Percentiles rank a stretch among this genome's conserved stretches.
Evolutionary conservation across 2,329 filamentous ascomycete species (phyloP).

Genomic region (Talaromyces sp.): DNA sequence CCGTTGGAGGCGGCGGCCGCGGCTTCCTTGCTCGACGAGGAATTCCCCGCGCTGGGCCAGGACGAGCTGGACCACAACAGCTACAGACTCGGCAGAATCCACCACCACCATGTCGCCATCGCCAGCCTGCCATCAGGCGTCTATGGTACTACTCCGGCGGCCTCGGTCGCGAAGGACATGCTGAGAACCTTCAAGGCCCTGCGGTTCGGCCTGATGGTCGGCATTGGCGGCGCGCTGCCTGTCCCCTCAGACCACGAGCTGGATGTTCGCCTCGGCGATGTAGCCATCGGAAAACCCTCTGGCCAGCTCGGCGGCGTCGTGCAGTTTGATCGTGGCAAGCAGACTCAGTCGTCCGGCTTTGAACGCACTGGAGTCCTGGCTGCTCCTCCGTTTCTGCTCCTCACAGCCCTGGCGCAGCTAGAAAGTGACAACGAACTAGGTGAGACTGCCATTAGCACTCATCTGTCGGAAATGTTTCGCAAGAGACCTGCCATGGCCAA

Average conservation of each 20-base stretch:
- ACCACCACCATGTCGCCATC: not conserved
- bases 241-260: not conserved
- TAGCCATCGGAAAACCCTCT: constrained; percentile 7
- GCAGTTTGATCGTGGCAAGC: constrained; percentile 19
- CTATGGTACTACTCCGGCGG: not conserved
- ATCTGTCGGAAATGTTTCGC: not conserved
- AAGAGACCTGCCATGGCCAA: not conserved
- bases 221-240: not conserved
- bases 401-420: not conserved
- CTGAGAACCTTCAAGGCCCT: constrained; percentile 1
- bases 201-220: constrained; percentile 4
- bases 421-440: not conserved
- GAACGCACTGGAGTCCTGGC: not conserved
- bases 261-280: constrained; percentile 5
- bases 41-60: not conserved
- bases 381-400: not conserved
- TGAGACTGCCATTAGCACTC: not conserved
- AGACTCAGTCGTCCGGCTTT: constrained; percentile 5
- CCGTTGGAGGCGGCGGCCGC: constrained; percentile 14
- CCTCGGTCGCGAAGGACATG: constrained; percentile 4
- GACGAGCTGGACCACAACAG: constrained; percentile 1
- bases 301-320: constrained; percentile 12
- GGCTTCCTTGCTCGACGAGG: constrained; percentile 8
- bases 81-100: constrained; percentile 5
- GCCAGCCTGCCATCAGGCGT: constrained; percentile 12